Conservation (phyloP, 2,329 filamentous ascomycete species). For the Microascus cirrosus region DNA sequence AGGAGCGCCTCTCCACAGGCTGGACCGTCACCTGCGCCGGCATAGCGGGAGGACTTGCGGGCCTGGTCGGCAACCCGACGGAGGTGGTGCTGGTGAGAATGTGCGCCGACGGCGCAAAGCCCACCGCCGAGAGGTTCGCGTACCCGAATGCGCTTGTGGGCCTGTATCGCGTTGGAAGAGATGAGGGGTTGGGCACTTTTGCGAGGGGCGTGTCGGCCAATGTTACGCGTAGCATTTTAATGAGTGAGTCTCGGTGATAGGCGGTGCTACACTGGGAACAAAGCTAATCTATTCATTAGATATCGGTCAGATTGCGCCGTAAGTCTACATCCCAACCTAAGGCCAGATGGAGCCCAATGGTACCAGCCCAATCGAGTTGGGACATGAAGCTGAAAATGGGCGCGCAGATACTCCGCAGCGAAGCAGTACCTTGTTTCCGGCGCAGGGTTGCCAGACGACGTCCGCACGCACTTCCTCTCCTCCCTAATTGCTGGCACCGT, state of each 20-base stretch:
- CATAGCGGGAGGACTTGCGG: slow-evolving; percentile 26
- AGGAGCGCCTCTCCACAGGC: slow-evolving; percentile 17
- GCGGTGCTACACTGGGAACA: not conserved
- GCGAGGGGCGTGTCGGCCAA: slow-evolving; percentile 26
- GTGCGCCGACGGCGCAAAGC: slow-evolving; percentile 32
- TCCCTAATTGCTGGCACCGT: slow-evolving; percentile 31
- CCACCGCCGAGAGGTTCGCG: slow-evolving; percentile 19
- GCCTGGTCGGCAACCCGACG: slow-evolving; percentile 32
- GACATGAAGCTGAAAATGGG: not conserved
- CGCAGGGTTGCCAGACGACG: slow-evolving; percentile 21
- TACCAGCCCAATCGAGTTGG: not conserved
- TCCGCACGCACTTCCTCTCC: slow-evolving; percentile 25
- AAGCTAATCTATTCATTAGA: slow-evolving; percentile 15
- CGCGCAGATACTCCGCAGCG: slow-evolving; percentile 19
- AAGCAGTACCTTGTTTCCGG: slow-evolving; percentile 19
- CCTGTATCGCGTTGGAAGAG: slow-evolving; percentile 18
- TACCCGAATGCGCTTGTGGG: slow-evolving; percentile 26
- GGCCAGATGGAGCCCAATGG: not conserved
- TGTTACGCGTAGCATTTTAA: slow-evolving; percentile 27
- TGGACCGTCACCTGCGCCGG: slow-evolving; percentile 26
- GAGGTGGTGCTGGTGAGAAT: slow-evolving; percentile 32
- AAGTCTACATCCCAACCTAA: slow-evolving; percentile 8
- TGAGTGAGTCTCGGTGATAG: slow-evolving; percentile 18
- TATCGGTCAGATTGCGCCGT: slow-evolving; percentile 32
- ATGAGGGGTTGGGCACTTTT: slow-evolving; percentile 27